A percentile compares a stretch with the other conserved stretches of the same genome.
Evolutionary conservation across 208 protist species (phyloP).

Genomic region (Eutreptiella sp.): DNA sequence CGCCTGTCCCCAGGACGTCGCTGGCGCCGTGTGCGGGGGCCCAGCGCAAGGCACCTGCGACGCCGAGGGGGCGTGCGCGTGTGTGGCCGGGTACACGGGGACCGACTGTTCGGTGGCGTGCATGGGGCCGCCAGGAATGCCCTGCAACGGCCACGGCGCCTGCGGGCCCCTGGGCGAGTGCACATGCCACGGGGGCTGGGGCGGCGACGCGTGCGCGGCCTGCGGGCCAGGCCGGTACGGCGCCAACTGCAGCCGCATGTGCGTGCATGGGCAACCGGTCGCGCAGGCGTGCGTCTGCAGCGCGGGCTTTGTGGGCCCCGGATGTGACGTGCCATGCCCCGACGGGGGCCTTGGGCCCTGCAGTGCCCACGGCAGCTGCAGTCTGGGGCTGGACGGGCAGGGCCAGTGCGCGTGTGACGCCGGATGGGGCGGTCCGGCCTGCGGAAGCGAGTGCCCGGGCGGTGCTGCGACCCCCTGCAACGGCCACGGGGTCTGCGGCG

Average conservation of each 20-base stretch:
- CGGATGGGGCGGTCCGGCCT: not conserved
- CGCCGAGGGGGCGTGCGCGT: slow-evolving; percentile 5
- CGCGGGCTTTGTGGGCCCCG: too few species aligned
- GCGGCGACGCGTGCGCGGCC: not conserved
- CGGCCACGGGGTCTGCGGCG: not conserved
- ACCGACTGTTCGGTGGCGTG: not conserved
- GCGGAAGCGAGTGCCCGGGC: not conserved
- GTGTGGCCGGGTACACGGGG: slow-evolving; percentile 5
- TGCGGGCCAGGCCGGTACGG: too few species aligned
- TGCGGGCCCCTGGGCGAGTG: slow-evolving; percentile 6
- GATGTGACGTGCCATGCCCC: too few species aligned
- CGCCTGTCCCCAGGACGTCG: too few species aligned
- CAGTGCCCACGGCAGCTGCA: slow-evolving; percentile 25
- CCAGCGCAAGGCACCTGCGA: too few species aligned
- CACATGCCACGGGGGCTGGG: slow-evolving; percentile 8
- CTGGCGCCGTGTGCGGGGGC: too few species aligned
- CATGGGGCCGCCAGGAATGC: not conserved
- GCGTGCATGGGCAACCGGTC: too few species aligned
- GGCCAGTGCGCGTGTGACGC: not conserved
- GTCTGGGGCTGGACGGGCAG: not conserved
- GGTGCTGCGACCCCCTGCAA: not conserved
- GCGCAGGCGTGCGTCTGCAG: too few species aligned
- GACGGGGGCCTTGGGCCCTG: not conserved
- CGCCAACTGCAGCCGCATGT: too few species aligned
- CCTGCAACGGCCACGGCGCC: slow-evolving; percentile 1